Evolutionary conservation across 139 green algal genomes (phyloP).

Genomic region (Picochlorum sp.): DNA sequence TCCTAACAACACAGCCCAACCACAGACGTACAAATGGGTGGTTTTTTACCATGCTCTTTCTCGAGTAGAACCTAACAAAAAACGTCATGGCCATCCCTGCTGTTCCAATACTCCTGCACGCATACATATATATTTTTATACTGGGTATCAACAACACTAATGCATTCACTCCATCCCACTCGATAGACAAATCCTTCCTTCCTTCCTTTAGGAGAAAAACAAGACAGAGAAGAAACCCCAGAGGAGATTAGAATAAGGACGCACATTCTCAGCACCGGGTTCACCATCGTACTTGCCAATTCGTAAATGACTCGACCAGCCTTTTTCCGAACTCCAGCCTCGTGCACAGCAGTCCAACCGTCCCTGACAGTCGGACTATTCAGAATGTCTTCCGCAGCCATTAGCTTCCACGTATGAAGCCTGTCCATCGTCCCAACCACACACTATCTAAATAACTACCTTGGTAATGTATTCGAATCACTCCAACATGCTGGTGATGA

Average conservation of each 20-base stretch:
- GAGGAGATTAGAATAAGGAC: too few species aligned
- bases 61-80: slow-evolving; percentile 27
- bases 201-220: too few species aligned
- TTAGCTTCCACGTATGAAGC: slow-evolving; percentile 16
- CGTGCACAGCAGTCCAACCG: slow-evolving; percentile 12
- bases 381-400: slow-evolving; percentile 10
- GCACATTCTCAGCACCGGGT: too few species aligned
- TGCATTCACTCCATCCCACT: too few species aligned
- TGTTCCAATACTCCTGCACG: slow-evolving; percentile 9
- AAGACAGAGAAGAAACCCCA: too few species aligned
- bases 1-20: not conserved
- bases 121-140: slow-evolving; percentile 1
- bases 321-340: slow-evolving; percentile 10
- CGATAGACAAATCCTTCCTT: too few species aligned
- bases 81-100: slow-evolving; percentile 22
- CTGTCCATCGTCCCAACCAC: not conserved
- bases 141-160: not conserved
- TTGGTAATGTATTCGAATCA: too few species aligned
- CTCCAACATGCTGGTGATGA: too few species aligned
- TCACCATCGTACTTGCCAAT: not conserved
- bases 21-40: slow-evolving; percentile 20
- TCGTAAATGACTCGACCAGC: slow-evolving; percentile 14
- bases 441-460: too few species aligned
- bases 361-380: slow-evolving; percentile 16
- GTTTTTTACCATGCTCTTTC: slow-evolving; percentile 30